Evolutionary conservation across 306 rosid species (phyloP), one percentile per base, ranked within the genome.

Genomic region (Cicer yamashitae): DNA sequence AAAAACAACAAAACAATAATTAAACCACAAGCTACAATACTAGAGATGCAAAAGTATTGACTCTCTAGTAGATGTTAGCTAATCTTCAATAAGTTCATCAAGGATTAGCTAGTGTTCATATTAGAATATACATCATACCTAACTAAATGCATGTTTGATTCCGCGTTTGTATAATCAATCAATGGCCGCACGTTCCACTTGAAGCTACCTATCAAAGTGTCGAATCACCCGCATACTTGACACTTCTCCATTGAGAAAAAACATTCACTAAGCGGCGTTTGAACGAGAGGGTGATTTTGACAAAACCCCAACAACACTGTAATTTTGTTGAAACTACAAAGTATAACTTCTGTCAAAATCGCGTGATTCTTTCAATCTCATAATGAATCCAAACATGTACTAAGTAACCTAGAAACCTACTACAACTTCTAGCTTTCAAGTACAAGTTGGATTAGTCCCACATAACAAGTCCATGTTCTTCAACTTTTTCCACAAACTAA

Each of bases 401-500:
- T 17, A 11, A 38, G 9, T 52, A 70, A 60, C 70, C 83, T 73
- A 74, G 60, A 58, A 75, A 56, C n/a, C 67, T 53, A 54, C 15
- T 59, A 48, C 67, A 30, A 47, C 43, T 34, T 50, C 61, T 9
- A n/a, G 45, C 5, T 54, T 69, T 3, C 0, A 54, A 71, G 85
- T 76, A 75, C 91, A 80, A 1, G 82, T 76, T 2, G 87, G 79
- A 63, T 79, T 71, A 30, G 75, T 84, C 48, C 97, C 99, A 79
- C 99, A 94, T 0, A 82, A 52, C 89, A 90, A 70, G 71, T 94
- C 93, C 91, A 90, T 87, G 82, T 81, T 90, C 96, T 81, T 94
- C 45, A 92, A 67, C 77, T 78, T 92, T 30, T 74, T 77, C 96
- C 96, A 94, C 85, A 87, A 84, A 52, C 83, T 74, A 0, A 46